phyloP scores from a whole-genome alignment of 2,329 filamentous ascomycete species.

The Ilyonectria sp. region DNA sequence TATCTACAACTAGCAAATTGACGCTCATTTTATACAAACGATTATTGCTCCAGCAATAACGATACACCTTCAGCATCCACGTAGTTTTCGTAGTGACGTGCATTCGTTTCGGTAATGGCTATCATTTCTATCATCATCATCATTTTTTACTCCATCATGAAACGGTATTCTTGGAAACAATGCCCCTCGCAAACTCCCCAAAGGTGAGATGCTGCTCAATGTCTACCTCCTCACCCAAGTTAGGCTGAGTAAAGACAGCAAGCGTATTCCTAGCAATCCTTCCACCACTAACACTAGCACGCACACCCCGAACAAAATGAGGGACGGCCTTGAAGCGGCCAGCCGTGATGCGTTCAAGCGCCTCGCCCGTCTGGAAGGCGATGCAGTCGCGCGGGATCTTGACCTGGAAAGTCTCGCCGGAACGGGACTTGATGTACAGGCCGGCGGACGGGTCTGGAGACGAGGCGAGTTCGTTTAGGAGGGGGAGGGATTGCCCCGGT shows the following conservation, averaged over 20 bases:
- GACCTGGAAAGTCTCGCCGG: conserved; percentile 88
- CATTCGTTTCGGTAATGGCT: not conserved
- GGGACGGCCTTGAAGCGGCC: conserved; percentile 95
- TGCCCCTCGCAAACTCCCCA: conserved; percentile 79
- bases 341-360: conserved; percentile 90
- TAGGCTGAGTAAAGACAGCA: conserved; percentile 97
- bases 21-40: not conserved
- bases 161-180: conserved; percentile 73
- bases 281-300: conserved; percentile 65
- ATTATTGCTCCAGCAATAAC: not conserved
- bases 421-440: conserved; percentile 93
- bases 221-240: conserved; percentile 85
- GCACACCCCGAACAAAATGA: conserved; percentile 90
- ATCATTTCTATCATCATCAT: not conserved
- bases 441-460: conserved; percentile 90
- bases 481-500: conserved; percentile 54
- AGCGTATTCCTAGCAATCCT: conserved; percentile 86
- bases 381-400: conserved; percentile 92
- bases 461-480: conserved; percentile 78
- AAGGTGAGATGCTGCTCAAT: conserved; percentile 77
- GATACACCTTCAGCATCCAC: not conserved
- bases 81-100: not conserved
- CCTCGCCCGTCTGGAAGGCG: conserved; percentile 96
- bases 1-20: not conserved
- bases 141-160: conserved; percentile 41